Evolutionary conservation across 2,329 filamentous ascomycete species (phyloP), one percentile per base, ranked within the genome.

Genomic region (Aspergillus ochraceus): DNA sequence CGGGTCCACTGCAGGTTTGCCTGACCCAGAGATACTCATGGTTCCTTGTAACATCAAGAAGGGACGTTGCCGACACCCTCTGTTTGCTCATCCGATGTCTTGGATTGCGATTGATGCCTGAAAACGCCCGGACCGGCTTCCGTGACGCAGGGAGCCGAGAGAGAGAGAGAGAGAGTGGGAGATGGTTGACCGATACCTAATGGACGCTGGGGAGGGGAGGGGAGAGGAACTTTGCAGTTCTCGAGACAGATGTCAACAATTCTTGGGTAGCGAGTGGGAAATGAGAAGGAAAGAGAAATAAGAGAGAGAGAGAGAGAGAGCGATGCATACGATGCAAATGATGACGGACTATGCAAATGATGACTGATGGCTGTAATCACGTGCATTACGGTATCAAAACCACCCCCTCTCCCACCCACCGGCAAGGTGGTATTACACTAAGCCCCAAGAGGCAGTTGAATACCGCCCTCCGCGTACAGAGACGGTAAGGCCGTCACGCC

Each of bases 331-430:
- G 17, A 42, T 17, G 36, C 14, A 42, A n/a, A 42, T 20, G 29
- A 52, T 52, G 50, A 52, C 29, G n/a, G n/a, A n/a, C n/a, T n/a
- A 42, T 17, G 36, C 14, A 42, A n/a, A 42, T 20, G 29, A 52
- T 52, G 50, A 52, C 29, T 24, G 20, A 32, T 52, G 50, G n/a
- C 29, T 32, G 26, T 10, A 22, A 24, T 57, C 55, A 57, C 55
- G 55, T 57, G 55, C 17, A 14, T 19, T 29, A 52, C 49, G 4
- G 47, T 57, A 30, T 45, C 36, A 22, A 57, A 51, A 57, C 55
- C 8, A 19, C 39, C 49, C 24, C 49, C 32, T 32, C 32, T n/a
- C 14, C 36, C 12, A 6, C 14, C 2, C 14, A 6, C 36, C 36
- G 8, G 12, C 36, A 4, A 5, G 1, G 3, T 6, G 4, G 17